Percentiles rank a stretch among this genome's conserved stretches.
phyloP scores from a whole-genome alignment of 2,329 filamentous ascomycete species.

The Ilyonectria mors-panacis region DNA sequence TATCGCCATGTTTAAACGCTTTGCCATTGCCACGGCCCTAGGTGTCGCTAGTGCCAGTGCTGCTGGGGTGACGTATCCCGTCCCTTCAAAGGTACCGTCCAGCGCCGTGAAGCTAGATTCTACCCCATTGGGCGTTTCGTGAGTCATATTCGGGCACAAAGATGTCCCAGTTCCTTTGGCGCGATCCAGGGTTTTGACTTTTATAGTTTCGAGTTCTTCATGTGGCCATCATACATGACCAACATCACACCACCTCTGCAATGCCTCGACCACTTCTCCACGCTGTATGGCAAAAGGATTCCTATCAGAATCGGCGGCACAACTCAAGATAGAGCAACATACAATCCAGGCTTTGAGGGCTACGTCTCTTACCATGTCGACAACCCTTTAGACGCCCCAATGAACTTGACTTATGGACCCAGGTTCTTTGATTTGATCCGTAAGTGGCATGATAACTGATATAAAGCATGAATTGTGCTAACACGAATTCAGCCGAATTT shows the following conservation, averaged over 20 bases:
- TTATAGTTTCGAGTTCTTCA: neutral
- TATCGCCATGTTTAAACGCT: too few species aligned
- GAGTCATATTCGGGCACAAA: neutral
- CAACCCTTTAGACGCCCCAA: neutral
- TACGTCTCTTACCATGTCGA: slow-evolving; percentile 18
- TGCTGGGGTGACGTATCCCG: neutral
- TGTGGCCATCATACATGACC: neutral
- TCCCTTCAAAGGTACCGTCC: neutral
- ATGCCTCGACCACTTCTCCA: slow-evolving; percentile 2
- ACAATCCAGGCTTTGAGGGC: slow-evolving; percentile 9
- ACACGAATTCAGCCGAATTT: too few species aligned
- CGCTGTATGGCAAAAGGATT: slow-evolving; percentile 5
- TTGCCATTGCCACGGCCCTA: too few species aligned
- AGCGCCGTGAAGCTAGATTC: neutral
- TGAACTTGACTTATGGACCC: neutral
- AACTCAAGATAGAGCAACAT: slow-evolving; percentile 17
- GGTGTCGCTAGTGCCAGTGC: too few species aligned
- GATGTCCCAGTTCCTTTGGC: neutral
- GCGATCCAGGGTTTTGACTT: neutral
- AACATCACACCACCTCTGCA: neutral
- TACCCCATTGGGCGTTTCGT: neutral
- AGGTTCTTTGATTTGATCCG: neutral
- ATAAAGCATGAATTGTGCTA: too few species aligned
- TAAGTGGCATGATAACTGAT: neutral
- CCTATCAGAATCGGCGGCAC: slow-evolving; percentile 21